Base-by-base conservation (phyloP, 73 alveolate species). In the Uronychia setigera region DNA sequence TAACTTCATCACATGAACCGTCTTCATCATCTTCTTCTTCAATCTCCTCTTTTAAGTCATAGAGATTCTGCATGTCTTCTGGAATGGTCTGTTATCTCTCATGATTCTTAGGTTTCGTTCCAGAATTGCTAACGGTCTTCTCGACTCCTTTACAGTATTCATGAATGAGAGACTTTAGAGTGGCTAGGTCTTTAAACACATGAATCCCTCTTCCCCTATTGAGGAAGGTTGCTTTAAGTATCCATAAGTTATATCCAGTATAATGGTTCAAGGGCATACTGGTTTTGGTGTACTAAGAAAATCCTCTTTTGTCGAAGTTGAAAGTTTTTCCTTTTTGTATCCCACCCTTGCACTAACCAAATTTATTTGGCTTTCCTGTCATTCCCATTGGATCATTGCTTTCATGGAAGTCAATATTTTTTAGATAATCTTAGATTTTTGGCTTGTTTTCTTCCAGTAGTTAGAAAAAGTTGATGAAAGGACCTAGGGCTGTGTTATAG, bases 181-280 rank as follows among this genome's bases (percentile, higher is more conserved):
- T 60, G 31, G 87, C 95, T 31, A 91, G 76, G 29, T 87, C 84
- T 46, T 85, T 91, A 79, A 94, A 94, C 34, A 94, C 94, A 58
- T 92, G 93, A 74, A 94, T 94, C 31, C 98, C 98, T 82, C 98
- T 94, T 25, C 98, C 98, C 76, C 98, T 33, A 77, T 94, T 94
- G 34, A 93, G 84, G 79, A 86, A 87, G 0, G 96, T 94, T n/a
- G 98, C 96, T 78, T 94, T 94, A 28, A 94, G 88, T 19, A 94
- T 77, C 95, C 95, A 90, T 26, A 80, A 57, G 60, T 90, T 90
- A 19, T 58, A 87, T 31, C 87, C 87, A 67, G 60, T 81, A 60
- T 76, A 87, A 35, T 87, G 93, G 26, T 80, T 32, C 59, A 34
- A 26, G 28, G 93, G 93, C 26, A 76, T 31, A 1, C 1, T 11